Conservation (phyloP, 768 basidiomycete genomes). For the Leucosporidium yakuticum region DNA sequence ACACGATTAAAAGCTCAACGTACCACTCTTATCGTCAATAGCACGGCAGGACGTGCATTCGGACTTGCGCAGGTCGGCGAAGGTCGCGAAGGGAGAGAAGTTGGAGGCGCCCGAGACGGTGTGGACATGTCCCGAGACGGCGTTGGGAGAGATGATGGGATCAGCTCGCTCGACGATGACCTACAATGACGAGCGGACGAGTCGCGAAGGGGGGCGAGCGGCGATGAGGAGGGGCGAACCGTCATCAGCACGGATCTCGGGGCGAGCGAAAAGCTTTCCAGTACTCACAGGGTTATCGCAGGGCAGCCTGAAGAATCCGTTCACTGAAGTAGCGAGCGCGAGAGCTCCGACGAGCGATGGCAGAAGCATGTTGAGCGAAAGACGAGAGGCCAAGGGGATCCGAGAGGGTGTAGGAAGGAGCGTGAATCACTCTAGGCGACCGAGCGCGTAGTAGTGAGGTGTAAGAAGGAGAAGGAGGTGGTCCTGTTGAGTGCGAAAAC, state of each 20-base stretch:
- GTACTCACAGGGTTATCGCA: neutral
- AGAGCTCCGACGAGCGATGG: neutral
- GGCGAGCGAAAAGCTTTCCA: neutral
- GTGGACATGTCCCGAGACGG: slow-evolving; percentile 40
- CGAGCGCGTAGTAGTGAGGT: no score
- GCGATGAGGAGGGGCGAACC: no score
- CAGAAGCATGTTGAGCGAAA: neutral
- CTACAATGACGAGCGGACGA: neutral
- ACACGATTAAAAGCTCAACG: no score
- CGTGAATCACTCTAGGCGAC: no score
- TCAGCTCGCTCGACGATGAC: slow-evolving; percentile 40
- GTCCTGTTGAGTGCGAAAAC: no score
- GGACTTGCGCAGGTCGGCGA: slow-evolving; percentile 28
- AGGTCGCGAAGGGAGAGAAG: slow-evolving; percentile 35
- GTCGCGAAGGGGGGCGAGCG: no score
- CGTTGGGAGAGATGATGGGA: slow-evolving; percentile 41
- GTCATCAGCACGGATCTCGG: no score
- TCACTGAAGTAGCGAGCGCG: neutral
- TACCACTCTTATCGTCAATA: slow-evolving; percentile 22
- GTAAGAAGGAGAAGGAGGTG: no score
- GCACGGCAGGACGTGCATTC: slow-evolving; percentile 38
- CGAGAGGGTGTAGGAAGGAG: no score
- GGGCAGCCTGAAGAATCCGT: neutral
- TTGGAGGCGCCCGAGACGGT: slow-evolving; percentile 40
- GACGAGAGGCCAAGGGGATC: neutral